Conservation (phyloP, 305 asterid genomes). For the Fraxinus latifolia region DNA sequence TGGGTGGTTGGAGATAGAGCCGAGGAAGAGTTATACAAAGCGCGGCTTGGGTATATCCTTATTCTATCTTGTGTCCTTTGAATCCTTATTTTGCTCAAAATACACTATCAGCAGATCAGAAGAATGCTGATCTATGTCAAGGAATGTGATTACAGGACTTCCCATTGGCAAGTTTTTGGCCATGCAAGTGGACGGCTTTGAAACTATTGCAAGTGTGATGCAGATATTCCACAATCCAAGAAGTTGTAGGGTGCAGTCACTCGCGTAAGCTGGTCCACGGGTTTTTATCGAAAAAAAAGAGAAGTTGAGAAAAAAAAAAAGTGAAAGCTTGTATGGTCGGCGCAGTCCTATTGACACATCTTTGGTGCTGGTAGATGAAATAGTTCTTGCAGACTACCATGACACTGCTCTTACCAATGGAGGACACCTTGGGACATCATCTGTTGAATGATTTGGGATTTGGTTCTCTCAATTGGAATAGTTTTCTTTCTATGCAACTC, state of each 20-base stretch:
- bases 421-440: background rate
- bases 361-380: background rate
- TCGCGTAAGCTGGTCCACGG: background rate
- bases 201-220: background rate
- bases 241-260: background rate
- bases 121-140: background rate
- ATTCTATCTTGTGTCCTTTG: constrained; percentile 7
- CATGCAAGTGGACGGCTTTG: background rate
- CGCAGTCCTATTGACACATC: background rate
- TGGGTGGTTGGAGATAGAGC: background rate
- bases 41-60: too few relatives aligned
- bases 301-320: background rate
- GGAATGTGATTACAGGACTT: background rate
- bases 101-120: background rate
- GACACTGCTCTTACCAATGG: background rate
- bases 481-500: background rate
- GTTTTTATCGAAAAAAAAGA: background rate
- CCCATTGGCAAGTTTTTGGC: background rate
- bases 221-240: background rate
- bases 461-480: background rate
- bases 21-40: too few relatives aligned
- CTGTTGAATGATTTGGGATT: background rate
- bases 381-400: background rate
- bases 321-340: background rate
- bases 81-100: background rate